Evolutionary conservation across 108 stramenopile genomes (phyloP).

Genomic region (Conticribra guillardii): DNA sequence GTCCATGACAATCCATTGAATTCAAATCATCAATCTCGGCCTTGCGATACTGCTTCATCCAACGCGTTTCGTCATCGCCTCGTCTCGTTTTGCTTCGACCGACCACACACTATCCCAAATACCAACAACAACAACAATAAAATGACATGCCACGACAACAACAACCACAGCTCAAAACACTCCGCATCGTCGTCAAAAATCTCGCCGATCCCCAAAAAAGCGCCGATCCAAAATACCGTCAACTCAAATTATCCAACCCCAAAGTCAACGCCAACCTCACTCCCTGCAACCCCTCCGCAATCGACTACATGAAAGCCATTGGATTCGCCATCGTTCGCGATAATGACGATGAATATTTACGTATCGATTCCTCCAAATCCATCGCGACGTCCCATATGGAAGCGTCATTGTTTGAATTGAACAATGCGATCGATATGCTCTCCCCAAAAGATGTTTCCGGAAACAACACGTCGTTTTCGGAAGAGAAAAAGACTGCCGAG

Average conservation of each 20-base stretch:
- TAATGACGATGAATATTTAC: conserved; percentile 26
- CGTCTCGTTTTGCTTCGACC: too few species aligned
- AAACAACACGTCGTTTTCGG: neutral
- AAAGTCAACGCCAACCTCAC: conserved; percentile 51
- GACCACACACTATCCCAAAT: too few species aligned
- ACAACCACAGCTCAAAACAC: conserved; percentile 56
- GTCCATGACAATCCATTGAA: too few species aligned
- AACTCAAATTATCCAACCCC: conserved; percentile 57
- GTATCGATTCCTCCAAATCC: conserved; percentile 7
- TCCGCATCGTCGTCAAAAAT: conserved; percentile 65
- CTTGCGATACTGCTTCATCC: too few species aligned
- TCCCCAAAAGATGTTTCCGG: conserved; percentile 8
- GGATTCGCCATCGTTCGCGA: conserved; percentile 37
- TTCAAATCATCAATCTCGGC: too few species aligned
- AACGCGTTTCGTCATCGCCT: too few species aligned
- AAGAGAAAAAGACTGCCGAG: conserved; percentile 31
- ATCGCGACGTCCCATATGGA: conserved; percentile 21
- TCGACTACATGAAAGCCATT: conserved; percentile 48
- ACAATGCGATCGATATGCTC: conserved; percentile 40
- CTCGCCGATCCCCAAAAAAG: conserved; percentile 63
- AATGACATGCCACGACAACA: too few species aligned
- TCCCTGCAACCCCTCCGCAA: conserved; percentile 30
- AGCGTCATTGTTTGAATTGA: conserved; percentile 37
- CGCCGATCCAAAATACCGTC: conserved; percentile 57
- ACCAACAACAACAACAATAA: too few species aligned